phyloP scores from a whole-genome alignment of 805 yeast species.

The Spencermartinsiella europaea region DNA sequence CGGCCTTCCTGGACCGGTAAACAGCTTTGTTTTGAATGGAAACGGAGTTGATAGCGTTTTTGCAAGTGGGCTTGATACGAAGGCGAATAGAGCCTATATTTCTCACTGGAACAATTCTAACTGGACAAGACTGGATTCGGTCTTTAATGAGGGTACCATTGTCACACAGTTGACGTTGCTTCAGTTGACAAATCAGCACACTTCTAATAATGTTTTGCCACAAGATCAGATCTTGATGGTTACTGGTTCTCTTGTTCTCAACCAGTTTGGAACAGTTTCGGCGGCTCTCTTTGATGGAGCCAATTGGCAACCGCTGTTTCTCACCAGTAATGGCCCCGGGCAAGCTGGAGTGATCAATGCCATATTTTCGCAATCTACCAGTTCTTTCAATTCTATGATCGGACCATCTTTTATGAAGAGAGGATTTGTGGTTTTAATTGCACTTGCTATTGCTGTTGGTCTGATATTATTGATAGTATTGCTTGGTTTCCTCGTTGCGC shows the following conservation, averaged over 20 bases:
- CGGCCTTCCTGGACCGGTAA: constrained; percentile 25
- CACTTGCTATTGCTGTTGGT: constrained; percentile 62
- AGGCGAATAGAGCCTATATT: constrained; percentile 30
- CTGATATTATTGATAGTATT: constrained; percentile 39
- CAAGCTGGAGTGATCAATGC: constrained; percentile 25
- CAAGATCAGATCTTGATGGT: constrained; percentile 48
- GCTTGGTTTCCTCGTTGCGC: constrained; percentile 39
- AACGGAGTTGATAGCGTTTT: constrained; percentile 41
- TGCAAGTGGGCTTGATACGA: constrained; percentile 34
- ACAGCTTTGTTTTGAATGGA: constrained; percentile 31
- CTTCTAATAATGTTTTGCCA: constrained; percentile 33
- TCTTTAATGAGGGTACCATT: constrained; percentile 31
- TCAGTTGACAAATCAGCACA: constrained; percentile 28
- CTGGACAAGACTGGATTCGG: constrained; percentile 44
- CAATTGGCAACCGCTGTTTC: constrained; percentile 59
- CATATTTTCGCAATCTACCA: constrained; percentile 29
- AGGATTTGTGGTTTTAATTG: constrained; percentile 66
- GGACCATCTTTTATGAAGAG: constrained; percentile 33
- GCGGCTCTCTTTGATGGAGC: constrained; percentile 63
- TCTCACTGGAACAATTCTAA: constrained; percentile 42
- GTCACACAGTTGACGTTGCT: constrained; percentile 46
- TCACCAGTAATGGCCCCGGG: constrained; percentile 32
- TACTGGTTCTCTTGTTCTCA: constrained; percentile 50
- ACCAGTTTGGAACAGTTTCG: constrained; percentile 50
- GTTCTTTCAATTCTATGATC: constrained; percentile 17